Evolutionary conservation across 495 filamentous ascomycete genomes (phyloP), one percentile per base, ranked within the genome.

Genomic region (Aspergillus bertholletiae): DNA sequence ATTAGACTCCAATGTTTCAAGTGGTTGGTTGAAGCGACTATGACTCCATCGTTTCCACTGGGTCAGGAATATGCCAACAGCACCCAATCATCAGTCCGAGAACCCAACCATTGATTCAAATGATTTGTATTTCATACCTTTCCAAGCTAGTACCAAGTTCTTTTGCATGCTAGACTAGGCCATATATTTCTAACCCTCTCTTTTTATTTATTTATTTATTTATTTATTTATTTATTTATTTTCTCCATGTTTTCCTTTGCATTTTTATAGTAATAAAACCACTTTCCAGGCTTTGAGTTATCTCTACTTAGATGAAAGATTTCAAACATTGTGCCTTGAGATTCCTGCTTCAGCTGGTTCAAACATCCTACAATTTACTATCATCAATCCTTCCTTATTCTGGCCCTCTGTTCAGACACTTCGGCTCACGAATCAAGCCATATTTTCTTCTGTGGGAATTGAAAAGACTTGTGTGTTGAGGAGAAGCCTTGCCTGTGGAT

Each of bases 401-500:
- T 32, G 8, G 8, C 13, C 30, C 13, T n/a, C 34, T 2, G 1
- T n/a, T 15, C 2, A 15, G 13, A 37, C 2, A 4, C 34, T 37
- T 15, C 13, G 15, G 34, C 13, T 15, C 34, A 15, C 17, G 15
- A 5, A 3, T 37, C 34, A n/a, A 37, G 34, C 34, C 34, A n/a
- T 37, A 15, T 12, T 2, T 15, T 37, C 13, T 37, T n/a, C 34
- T n/a, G 34, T 37, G 34, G 34, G 9, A 32, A 32, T 32, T 12
- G 30, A 32, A 12, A 12, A 12, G 30, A 2, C 7, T 32, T 11
- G 30, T n/a, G n/a, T n/a, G n/a, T n/a, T n/a, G 13, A 32, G 30
- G 8, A 7, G 30, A 32, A 37, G 34, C 13, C 34, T 52, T 28
- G 44, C 23, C 27, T 52, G 49, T 52, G 49, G 49, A 52, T 44